These are phyloP conservation scores for Flaveria linearis DNA, from an alignment of 129 eudicot genomes.

Conservation along the genomic window DNA sequence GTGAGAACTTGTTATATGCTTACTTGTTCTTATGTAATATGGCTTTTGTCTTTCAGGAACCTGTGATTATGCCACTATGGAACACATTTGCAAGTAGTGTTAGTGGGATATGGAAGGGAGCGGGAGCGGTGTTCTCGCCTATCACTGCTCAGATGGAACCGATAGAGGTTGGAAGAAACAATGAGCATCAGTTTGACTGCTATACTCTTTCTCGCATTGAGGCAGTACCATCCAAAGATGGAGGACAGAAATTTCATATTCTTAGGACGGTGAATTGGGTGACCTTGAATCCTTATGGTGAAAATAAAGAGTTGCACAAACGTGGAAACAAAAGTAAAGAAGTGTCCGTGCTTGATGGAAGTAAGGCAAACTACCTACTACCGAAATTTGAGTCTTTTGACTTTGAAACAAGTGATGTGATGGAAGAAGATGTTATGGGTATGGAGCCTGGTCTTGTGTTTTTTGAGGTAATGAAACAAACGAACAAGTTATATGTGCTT, in stretches of 20 bases:
- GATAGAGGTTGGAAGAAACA: constrained; percentile 70
- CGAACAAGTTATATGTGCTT: constrained; percentile 6
- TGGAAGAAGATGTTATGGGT: constrained; percentile 97
- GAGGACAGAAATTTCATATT: constrained; percentile 49
- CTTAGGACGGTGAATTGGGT: constrained; percentile 79
- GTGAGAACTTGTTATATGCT: constrained; percentile 1
- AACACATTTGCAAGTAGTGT: constrained; percentile 86
- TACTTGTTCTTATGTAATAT: background rate
- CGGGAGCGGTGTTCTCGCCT: constrained; percentile 96
- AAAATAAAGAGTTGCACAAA: constrained; percentile 42
- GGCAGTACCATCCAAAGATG: constrained; percentile 52
- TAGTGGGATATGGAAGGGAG: constrained; percentile 99
- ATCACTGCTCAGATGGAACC: constrained; percentile 98
- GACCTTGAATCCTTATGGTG: constrained; percentile 89
- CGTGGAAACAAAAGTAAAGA: constrained; percentile 39
- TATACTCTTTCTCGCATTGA: constrained; percentile 78
- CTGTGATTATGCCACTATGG: constrained; percentile 91
- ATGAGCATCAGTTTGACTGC: constrained; percentile 82
- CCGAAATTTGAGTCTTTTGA: constrained; percentile 87
- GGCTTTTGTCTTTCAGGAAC: constrained; percentile 65
- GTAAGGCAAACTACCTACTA: constrained; percentile 31
- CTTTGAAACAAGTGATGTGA: constrained; percentile 72
- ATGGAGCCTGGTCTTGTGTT: constrained; percentile 97
- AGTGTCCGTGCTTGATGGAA: constrained; percentile 34
- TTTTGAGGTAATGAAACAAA: constrained; percentile 66